phyloP scores from a whole-genome alignment of 495 filamentous ascomycete genomes.

The Cladorrhinum samala region DNA sequence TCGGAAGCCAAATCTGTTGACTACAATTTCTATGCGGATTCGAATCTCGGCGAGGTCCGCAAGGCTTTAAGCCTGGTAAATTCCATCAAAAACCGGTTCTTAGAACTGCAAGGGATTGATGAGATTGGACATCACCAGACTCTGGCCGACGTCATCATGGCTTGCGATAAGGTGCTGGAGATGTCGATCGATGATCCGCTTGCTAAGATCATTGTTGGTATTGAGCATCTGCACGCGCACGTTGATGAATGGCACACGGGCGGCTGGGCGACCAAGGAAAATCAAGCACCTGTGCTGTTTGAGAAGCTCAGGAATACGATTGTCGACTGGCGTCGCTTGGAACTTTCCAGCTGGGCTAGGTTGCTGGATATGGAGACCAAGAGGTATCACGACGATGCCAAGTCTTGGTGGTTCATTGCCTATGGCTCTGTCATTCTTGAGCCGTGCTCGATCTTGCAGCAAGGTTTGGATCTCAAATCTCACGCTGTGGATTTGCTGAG shows the following conservation, averaged over 20 bases:
- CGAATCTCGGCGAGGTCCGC: constrained; percentile 66
- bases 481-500: constrained; percentile 63
- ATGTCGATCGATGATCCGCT: constrained; percentile 79
- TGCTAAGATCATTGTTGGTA: constrained; percentile 71
- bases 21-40: constrained; percentile 86
- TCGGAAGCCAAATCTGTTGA: constrained; percentile 29
- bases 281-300: constrained; percentile 60
- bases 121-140: constrained; percentile 53
- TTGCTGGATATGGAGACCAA: constrained; percentile 80
- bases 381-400: constrained; percentile 66
- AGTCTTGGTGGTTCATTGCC: constrained; percentile 93
- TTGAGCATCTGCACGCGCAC: constrained; percentile 74
- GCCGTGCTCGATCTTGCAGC: constrained; percentile 55
- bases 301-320: constrained; percentile 69
- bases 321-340: constrained; percentile 81
- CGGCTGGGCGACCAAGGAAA: constrained; percentile 72
- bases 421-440: constrained; percentile 80
- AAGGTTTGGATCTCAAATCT: constrained; percentile 48
- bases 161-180: constrained; percentile 65
- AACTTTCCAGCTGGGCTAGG: constrained; percentile 84
- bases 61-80: constrained; percentile 61
- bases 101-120: constrained; percentile 55
- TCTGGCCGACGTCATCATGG: constrained; percentile 65
- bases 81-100: constrained; percentile 61
- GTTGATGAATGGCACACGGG: constrained; percentile 87